phyloP scores from a whole-genome alignment of 2,329 filamentous ascomycete genomes.

The Scleromitrula shiraiana region DNA sequence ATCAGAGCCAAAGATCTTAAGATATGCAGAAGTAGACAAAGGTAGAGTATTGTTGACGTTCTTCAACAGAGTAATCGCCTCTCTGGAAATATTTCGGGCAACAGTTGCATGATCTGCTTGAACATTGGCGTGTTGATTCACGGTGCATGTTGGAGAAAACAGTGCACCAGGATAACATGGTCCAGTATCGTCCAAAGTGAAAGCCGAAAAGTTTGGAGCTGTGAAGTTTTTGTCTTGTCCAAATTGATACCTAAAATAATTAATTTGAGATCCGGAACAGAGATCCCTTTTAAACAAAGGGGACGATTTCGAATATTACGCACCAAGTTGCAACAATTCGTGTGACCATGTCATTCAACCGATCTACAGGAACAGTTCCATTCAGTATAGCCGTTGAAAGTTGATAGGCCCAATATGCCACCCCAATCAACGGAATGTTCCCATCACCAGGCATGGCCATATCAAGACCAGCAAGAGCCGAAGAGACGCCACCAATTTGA shows the following conservation, averaged over 20 bases:
- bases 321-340: slow-evolving; percentile 49
- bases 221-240: slow-evolving; percentile 52
- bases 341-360: slow-evolving; percentile 49
- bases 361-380: slow-evolving; percentile 46
- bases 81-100: slow-evolving; percentile 43
- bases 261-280: no score
- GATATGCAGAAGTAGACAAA: slow-evolving; percentile 31
- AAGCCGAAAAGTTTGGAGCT: slow-evolving; percentile 49
- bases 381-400: slow-evolving; percentile 48
- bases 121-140: slow-evolving; percentile 62
- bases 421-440: slow-evolving; percentile 42
- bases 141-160: slow-evolving; percentile 50
- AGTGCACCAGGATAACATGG: slow-evolving; percentile 50
- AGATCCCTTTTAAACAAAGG: no score
- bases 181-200: slow-evolving; percentile 48
- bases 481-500: slow-evolving; percentile 50
- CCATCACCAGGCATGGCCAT: slow-evolving; percentile 63
- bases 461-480: slow-evolving; percentile 55
- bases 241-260: slow-evolving; percentile 35
- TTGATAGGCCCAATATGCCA: slow-evolving; percentile 47
- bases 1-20: slow-evolving; percentile 42
- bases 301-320: not conserved
- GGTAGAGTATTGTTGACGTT: slow-evolving; percentile 50
- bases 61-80: slow-evolving; percentile 54
- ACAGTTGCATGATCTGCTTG: slow-evolving; percentile 43